Percentiles rank a stretch among this genome's conserved stretches.
phyloP scores from a whole-genome alignment of 306 rosid species.

The Rubus idaeus region DNA sequence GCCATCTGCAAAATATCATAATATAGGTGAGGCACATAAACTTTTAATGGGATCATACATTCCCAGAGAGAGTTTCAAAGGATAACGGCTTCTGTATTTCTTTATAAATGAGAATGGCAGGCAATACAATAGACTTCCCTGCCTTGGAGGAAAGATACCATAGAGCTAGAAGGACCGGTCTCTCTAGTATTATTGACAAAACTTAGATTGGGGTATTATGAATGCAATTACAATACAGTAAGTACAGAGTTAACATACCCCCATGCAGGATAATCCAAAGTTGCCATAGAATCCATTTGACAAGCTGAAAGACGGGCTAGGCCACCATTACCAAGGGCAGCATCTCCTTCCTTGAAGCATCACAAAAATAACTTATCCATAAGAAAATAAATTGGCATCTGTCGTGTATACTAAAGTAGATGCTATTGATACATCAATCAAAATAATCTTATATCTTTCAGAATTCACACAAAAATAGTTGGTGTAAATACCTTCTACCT shows the following conservation, averaged over 20 bases:
- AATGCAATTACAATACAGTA: not conserved
- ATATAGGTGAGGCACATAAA: not conserved
- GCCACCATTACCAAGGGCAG: constrained; percentile 81
- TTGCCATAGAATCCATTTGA: constrained; percentile 78
- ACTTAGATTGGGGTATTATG: not conserved
- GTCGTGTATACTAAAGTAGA: not conserved
- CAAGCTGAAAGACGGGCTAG: constrained; percentile 81
- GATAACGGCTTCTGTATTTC: not conserved
- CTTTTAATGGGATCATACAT: not conserved
- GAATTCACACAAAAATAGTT: not conserved
- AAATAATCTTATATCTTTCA: not conserved
- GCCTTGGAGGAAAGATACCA: constrained; percentile 7
- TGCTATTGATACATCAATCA: not conserved
- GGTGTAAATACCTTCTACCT: not conserved
- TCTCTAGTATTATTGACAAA: not conserved
- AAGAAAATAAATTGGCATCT: not conserved
- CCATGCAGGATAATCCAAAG: constrained; percentile 84
- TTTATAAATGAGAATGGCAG: not conserved
- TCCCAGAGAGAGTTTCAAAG: not conserved
- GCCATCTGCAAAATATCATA: not conserved
- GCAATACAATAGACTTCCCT: constrained; percentile 1
- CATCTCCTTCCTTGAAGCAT: constrained; percentile 72
- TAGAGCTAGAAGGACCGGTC: not conserved
- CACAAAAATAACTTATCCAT: constrained; percentile 2
- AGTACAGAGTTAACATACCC: constrained; percentile 41